These are phyloP conservation scores for Pythium brachiatum DNA, from an alignment of 352 stramenopile species.

Conservation along the genomic window DNA sequence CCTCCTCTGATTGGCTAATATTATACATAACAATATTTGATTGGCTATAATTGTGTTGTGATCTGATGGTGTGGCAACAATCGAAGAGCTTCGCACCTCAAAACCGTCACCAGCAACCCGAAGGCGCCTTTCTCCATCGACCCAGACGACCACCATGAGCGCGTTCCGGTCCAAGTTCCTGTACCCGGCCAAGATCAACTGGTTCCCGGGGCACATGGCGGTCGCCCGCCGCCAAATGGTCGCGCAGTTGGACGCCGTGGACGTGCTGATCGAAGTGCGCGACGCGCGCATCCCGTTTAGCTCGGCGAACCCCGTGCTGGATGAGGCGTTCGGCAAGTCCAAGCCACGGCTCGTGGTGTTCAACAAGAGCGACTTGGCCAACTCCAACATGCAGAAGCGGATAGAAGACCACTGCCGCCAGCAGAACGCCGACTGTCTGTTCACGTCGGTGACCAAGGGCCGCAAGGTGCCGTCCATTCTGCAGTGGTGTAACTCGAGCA, in stretches of 20 bases:
- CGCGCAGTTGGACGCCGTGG: conserved; percentile 73
- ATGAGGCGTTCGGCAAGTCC: conserved; percentile 68
- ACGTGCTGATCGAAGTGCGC: conserved; percentile 82
- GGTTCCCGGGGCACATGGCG: conserved; percentile 88
- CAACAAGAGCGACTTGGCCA: conserved; percentile 87
- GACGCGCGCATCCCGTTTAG: conserved; percentile 83
- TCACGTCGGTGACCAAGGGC: conserved; percentile 78
- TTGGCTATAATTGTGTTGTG: conserved; percentile 15
- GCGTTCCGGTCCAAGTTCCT: conserved; percentile 74
- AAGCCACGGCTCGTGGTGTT: conserved; percentile 85
- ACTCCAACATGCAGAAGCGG: conserved; percentile 79
- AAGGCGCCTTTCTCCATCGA: not conserved
- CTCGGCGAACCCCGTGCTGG: conserved; percentile 79
- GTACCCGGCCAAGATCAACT: conserved; percentile 83
- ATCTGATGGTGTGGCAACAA: conserved; percentile 19
- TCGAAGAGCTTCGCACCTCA: not conserved
- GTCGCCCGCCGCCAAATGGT: conserved; percentile 77
- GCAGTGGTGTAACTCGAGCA: conserved; percentile 76
- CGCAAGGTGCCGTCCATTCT: conserved; percentile 74
- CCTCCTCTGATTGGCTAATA: conserved; percentile 21
- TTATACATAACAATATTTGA: not conserved
- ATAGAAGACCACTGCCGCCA: conserved; percentile 60
- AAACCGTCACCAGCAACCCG: too few relatives aligned
- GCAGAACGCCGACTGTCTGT: conserved; percentile 57
- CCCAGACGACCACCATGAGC: conserved; percentile 36